Percentiles rank a stretch among this genome's conserved stretches.
Conservation (phyloP, 2,329 filamentous ascomycete genomes). For the Coleophoma cylindrospora region DNA sequence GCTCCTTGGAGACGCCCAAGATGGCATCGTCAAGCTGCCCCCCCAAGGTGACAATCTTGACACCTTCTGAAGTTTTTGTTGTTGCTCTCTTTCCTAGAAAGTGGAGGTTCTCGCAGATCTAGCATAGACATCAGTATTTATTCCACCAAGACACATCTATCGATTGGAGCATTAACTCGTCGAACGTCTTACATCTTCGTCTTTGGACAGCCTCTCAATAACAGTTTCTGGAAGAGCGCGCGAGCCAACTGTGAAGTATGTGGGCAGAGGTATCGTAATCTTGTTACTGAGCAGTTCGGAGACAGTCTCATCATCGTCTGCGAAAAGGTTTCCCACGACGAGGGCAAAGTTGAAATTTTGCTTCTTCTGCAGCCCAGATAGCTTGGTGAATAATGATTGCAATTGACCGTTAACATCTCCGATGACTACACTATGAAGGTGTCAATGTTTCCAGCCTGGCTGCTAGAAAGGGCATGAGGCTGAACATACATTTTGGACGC, state of each 20-base stretch:
- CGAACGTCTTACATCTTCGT: conserved; percentile 46
- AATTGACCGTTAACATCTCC: conserved; percentile 80
- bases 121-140: neutral
- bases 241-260: conserved; percentile 83
- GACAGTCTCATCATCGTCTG: conserved; percentile 54
- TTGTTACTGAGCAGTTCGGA: conserved; percentile 65
- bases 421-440: conserved; percentile 63
- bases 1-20: conserved; percentile 62
- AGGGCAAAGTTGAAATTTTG: conserved; percentile 85
- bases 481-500: conserved; percentile 31
- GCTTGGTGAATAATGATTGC: conserved; percentile 70
- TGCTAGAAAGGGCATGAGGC: neutral
- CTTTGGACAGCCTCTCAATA: conserved; percentile 66
- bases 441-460: neutral
- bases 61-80: conserved; percentile 83
- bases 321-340: conserved; percentile 78
- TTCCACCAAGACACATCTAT: no score
- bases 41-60: conserved; percentile 82
- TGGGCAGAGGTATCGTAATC: conserved; percentile 71
- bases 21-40: conserved; percentile 62
- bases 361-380: conserved; percentile 76
- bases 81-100: conserved; percentile 83
- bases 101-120: conserved; percentile 85
- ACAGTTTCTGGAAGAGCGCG: conserved; percentile 66
- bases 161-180: neutral